These are phyloP conservation scores for Piromyces sp. DNA, from an alignment of 192 early-diverging fungal species.

Conservation along the genomic window DNA sequence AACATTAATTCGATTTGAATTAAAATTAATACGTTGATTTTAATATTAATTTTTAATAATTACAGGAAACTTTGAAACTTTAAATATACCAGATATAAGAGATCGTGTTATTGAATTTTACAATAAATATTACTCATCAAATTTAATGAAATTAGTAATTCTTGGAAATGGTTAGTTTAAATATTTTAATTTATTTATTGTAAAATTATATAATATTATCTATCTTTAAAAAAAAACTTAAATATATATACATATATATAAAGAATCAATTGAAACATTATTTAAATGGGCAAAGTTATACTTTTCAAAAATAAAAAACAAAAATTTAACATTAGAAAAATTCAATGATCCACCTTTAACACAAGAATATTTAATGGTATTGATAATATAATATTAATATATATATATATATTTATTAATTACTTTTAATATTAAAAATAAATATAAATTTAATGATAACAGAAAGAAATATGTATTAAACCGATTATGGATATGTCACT, in stretches of 20 bases:
- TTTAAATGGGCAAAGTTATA: slow-evolving; percentile 62
- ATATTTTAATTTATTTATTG: no score
- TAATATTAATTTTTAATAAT: no score
- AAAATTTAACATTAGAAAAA: background rate
- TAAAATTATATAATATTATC: no score
- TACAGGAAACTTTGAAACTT: slow-evolving; percentile 64
- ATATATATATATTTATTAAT: no score
- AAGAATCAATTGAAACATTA: slow-evolving; percentile 72
- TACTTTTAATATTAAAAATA: no score
- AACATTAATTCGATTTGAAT: no score
- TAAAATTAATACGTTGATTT: no score
- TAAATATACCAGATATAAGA: slow-evolving; percentile 50
- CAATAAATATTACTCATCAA: slow-evolving; percentile 74
- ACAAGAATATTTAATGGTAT: background rate
- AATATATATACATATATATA: no score
- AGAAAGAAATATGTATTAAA: slow-evolving; percentile 16
- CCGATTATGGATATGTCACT: slow-evolving; percentile 64
- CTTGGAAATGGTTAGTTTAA: slow-evolving; percentile 55
- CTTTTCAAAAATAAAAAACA: slow-evolving; percentile 32
- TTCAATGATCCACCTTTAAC: background rate
- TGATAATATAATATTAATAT: no score
- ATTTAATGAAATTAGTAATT: slow-evolving; percentile 85
- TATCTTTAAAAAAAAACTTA: no score
- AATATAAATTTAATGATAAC: background rate
- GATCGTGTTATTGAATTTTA: slow-evolving; percentile 80